Evolutionary conservation across 495 filamentous ascomycete species (phyloP).

Genomic region (Neurospora tetraspora): DNA sequence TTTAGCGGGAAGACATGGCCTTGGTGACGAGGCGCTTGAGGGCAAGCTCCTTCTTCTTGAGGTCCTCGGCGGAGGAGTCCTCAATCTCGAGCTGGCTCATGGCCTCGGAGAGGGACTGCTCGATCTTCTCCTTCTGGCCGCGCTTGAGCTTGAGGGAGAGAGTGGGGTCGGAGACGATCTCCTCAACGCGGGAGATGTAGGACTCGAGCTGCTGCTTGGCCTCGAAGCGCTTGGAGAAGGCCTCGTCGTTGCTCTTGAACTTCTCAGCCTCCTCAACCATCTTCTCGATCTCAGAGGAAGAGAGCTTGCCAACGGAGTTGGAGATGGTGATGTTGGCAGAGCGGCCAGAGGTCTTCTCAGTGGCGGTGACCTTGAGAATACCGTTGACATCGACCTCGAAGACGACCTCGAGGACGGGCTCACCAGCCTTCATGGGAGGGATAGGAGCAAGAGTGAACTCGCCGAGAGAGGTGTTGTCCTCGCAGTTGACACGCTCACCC

Average conservation of each 20-base stretch:
- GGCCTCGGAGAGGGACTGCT: slow-evolving; percentile 58
- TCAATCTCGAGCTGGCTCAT: slow-evolving; percentile 41
- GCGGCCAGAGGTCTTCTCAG: slow-evolving; percentile 97
- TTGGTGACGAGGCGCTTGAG: slow-evolving; percentile 97
- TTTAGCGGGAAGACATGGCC: slow-evolving; percentile 84
- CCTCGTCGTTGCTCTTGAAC: slow-evolving; percentile 97
- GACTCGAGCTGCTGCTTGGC: slow-evolving; percentile 97
- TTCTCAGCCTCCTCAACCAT: slow-evolving; percentile 97
- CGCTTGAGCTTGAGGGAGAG: slow-evolving; percentile 98
- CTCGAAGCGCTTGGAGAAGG: slow-evolving; percentile 98
- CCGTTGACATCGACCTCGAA: slow-evolving; percentile 99
- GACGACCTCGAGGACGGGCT: slow-evolving; percentile 93
- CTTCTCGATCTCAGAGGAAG: slow-evolving; percentile 86
- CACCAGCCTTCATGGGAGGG: slow-evolving; percentile 95
- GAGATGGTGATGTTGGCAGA: slow-evolving; percentile 99
- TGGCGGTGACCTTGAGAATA: slow-evolving; percentile 99
- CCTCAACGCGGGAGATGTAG: slow-evolving; percentile 97
- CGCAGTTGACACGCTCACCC: slow-evolving; percentile 98
- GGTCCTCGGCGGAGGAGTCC: slow-evolving; percentile 78
- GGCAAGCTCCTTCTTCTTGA: slow-evolving; percentile 99
- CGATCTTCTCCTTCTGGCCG: slow-evolving; percentile 98
- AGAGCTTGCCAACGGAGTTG: slow-evolving; percentile 99
- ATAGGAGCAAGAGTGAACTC: slow-evolving; percentile 98
- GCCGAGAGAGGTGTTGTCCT: slow-evolving; percentile 97
- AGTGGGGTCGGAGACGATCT: slow-evolving; percentile 92